phyloP scores from a whole-genome alignment of 345 rosid genomes.

The Salix caprea region DNA sequence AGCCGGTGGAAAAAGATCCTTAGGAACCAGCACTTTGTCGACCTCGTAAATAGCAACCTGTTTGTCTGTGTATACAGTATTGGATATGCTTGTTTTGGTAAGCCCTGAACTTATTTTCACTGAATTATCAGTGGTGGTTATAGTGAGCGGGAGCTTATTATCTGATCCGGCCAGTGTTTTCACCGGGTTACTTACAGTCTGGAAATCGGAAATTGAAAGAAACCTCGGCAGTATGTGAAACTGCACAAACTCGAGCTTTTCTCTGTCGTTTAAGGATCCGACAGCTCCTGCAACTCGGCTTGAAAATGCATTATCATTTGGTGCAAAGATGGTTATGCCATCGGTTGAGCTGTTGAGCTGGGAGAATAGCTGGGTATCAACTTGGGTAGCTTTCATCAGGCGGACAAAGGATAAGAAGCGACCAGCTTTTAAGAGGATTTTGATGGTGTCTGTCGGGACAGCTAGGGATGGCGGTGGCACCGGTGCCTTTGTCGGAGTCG shows the following conservation, averaged over 20 bases:
- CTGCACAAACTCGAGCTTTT: conserved; percentile 15
- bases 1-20: conserved; percentile 14
- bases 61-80: conserved; percentile 15
- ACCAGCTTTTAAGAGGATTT: conserved; percentile 15
- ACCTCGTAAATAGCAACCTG: conserved; percentile 19
- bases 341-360: conserved; percentile 21
- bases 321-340: conserved; percentile 25
- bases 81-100: conserved; percentile 8
- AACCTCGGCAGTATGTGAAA: conserved; percentile 10
- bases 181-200: conserved; percentile 19
- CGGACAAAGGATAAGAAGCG: conserved; percentile 19
- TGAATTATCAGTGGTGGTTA: conserved; percentile 2
- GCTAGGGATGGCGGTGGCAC: not conserved
- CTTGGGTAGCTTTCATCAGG: conserved; percentile 14
- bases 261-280: conserved; percentile 6
- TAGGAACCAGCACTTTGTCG: conserved; percentile 18
- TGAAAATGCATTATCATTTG: conserved; percentile 17
- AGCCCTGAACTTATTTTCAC: conserved; percentile 17
- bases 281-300: conserved; percentile 5
- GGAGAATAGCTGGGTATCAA: conserved; percentile 8
- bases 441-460: conserved; percentile 3
- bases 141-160: conserved; percentile 1
- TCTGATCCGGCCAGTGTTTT: conserved; percentile 19
- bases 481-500: not conserved
- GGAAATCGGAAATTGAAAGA: conserved; percentile 11